Conservation (phyloP, 441 rosid genomes). For the Brassica balearica region DNA sequence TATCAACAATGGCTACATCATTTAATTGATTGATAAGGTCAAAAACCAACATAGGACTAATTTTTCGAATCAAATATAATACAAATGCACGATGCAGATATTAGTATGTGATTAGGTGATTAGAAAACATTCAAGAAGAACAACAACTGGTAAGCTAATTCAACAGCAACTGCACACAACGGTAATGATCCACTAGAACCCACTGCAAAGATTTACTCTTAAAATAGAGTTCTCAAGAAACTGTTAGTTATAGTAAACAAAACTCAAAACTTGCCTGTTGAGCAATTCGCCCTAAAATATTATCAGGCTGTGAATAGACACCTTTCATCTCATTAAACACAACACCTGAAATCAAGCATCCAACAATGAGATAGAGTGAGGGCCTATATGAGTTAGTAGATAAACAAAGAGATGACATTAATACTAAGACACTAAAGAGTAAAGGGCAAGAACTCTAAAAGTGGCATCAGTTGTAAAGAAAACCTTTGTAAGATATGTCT, state of each 20-base stretch:
- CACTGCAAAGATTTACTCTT: background rate
- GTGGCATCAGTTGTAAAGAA: background rate
- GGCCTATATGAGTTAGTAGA: background rate
- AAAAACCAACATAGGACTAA: background rate
- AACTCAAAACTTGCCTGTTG: slow-evolving; percentile 65
- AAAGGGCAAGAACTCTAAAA: background rate
- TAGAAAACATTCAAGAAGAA: background rate
- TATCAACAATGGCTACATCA: background rate
- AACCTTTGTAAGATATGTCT: slow-evolving; percentile 94
- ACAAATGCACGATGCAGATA: background rate
- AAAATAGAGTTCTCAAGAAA: background rate
- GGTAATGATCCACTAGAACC: background rate
- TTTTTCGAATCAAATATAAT: background rate
- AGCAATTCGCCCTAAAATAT: slow-evolving; percentile 75
- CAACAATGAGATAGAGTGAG: slow-evolving; percentile 7
- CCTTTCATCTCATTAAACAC: slow-evolving; percentile 99
- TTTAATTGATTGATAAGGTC: background rate
- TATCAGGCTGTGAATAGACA: slow-evolving; percentile 98
- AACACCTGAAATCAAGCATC: slow-evolving; percentile 66
- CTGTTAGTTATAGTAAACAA: slow-evolving; percentile 7
- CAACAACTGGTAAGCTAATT: background rate
- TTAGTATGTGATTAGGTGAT: background rate
- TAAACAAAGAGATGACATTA: background rate
- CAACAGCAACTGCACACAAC: slow-evolving; percentile 3
- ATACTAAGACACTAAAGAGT: background rate